These are phyloP conservation scores for Laetiporus sulphureus DNA, from an alignment of 1,284 basidiomycete genomes.

Conservation along the genomic window DNA sequence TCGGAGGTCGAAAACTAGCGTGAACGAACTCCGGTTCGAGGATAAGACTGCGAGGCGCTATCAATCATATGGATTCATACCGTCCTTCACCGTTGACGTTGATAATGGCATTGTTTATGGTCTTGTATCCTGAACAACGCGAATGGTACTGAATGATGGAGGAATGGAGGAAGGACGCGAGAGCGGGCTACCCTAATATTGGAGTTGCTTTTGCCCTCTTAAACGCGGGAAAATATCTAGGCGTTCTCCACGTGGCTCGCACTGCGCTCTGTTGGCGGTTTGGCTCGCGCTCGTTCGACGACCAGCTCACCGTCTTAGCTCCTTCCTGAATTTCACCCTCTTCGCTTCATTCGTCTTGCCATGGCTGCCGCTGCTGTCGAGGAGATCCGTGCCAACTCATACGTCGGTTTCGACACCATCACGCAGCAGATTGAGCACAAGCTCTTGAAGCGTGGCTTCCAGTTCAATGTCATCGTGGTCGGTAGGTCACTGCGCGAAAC, in stretches of 20 bases:
- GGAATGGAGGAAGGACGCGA: too few relatives aligned
- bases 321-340: not conserved
- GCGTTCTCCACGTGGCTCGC: constrained; percentile 7
- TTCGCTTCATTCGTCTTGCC: constrained; percentile 1
- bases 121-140: too few relatives aligned
- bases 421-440: constrained; percentile 99
- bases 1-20: too few relatives aligned
- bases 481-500: constrained; percentile 55
- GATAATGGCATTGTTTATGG: too few relatives aligned
- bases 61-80: too few relatives aligned
- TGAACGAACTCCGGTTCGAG: too few relatives aligned
- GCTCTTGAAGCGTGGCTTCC: constrained; percentile 97
- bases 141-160: too few relatives aligned
- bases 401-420: constrained; percentile 94
- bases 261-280: not conserved
- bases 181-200: too few relatives aligned
- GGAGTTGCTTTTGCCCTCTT: too few relatives aligned
- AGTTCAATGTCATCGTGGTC: constrained; percentile 96
- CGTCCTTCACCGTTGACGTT: too few relatives aligned
- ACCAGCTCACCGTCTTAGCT: not conserved
- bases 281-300: constrained; percentile 4
- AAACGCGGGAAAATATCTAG: too few relatives aligned
- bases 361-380: constrained; percentile 45
- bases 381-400: constrained; percentile 83
- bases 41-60: too few relatives aligned